Percentiles rank a stretch among this genome's conserved stretches.
Evolutionary conservation across 2,329 filamentous ascomycete genomes (phyloP).

Genomic region (Pleoardoris graminearum): DNA sequence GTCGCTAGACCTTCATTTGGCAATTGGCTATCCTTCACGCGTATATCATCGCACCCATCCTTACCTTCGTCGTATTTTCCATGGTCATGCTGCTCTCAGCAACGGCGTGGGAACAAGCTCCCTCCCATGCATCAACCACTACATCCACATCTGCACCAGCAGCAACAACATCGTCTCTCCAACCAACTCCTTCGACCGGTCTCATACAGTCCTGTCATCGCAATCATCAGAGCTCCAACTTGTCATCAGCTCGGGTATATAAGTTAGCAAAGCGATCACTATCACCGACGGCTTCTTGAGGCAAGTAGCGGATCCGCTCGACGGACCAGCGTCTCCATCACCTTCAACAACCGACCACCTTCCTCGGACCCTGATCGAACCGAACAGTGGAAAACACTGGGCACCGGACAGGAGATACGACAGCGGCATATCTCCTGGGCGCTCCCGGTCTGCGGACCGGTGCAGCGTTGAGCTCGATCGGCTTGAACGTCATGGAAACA

Average conservation of each 20-base stretch:
- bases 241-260: background rate
- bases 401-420: conserved; percentile 13
- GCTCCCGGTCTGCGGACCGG: conserved; percentile 11
- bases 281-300: too few species aligned
- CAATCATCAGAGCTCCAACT: background rate
- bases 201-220: background rate
- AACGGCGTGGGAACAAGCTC: too few species aligned
- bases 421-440: conserved; percentile 10
- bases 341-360: background rate
- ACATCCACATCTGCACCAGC: background rate
- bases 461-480: conserved; percentile 12
- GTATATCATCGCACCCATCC: too few species aligned
- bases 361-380: background rate
- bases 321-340: background rate
- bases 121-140: too few species aligned
- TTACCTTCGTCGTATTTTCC: too few species aligned
- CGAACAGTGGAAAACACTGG: conserved; percentile 12
- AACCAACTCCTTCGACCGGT: background rate
- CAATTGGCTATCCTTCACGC: too few species aligned
- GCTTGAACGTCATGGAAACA: conserved; percentile 6
- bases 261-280: background rate
- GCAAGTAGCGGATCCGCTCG: background rate
- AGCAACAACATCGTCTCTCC: background rate
- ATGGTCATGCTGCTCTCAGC: too few species aligned
- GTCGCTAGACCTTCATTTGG: too few species aligned